Evolutionary conservation across 2,329 filamentous ascomycete species (phyloP), one percentile per base, ranked within the genome.

Genomic region (Lanzia echinophila): DNA sequence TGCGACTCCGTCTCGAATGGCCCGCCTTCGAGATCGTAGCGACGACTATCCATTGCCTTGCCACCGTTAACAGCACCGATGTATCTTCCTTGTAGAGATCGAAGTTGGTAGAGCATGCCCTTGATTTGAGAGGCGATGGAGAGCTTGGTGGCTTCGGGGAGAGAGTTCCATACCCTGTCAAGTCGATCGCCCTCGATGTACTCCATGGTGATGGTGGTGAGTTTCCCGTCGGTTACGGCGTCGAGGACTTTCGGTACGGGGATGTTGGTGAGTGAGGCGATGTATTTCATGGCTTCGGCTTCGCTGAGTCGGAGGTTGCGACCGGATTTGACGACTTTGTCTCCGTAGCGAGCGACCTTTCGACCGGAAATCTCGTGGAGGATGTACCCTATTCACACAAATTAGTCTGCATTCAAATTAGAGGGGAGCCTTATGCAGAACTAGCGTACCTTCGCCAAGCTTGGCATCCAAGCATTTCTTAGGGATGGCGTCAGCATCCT

Each of bases 161-260:
- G 36, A 4, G 11, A 20, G 31, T 55, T 49, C 51, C 51, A 59
- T n/a, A 55, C 41, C 34, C 47, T 47, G 17, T 56, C 56, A 15
- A 59, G 38, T 5, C 51, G 54, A 0, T 57, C 50, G 4, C 57
- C 57, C 41, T 52, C 43, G 19, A 59, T 50, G 24, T 42, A 56
- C 15, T 59, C 57, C 55, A 59, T 57, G 6, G 49, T 55, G 15
- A 59, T 57, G 33, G 32, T 50, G 3, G 47, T 31, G 11, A 47
- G 19, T 41, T 31, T 34, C 15, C 48, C 43, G 3, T 50, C 47
- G 20, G 17, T 55, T n/a, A 17, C 36, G 10, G 33, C 43, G n/a
- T 55, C 36, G 57, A 74, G 66, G 1, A 78, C 66, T 10, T 69
- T 68, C 2, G 76, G 75, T 0, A 77, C 71, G 3, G 75, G 74